Evolutionary conservation across 2,329 filamentous ascomycete genomes (phyloP).

Genomic region (Aspergillus caelatus): DNA sequence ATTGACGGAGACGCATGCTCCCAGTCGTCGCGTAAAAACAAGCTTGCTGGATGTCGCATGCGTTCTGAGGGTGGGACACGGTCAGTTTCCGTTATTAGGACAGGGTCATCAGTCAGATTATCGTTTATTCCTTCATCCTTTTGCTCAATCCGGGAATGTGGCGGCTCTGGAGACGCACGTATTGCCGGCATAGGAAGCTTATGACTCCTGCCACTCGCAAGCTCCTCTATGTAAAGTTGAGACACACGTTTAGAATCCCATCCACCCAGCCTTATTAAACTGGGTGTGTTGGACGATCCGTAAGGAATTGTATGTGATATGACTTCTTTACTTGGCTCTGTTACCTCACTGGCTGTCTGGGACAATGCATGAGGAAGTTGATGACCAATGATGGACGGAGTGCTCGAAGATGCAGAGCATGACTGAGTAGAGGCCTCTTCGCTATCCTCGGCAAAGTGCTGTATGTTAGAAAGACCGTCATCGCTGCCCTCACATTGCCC

Average conservation of each 20-base stretch:
- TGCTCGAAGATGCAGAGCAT: constrained; percentile 38
- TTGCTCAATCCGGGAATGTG: constrained; percentile 15
- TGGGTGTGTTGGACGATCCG: constrained; percentile 53
- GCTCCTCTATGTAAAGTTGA: constrained; percentile 57
- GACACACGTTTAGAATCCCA: constrained; percentile 60
- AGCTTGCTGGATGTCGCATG: constrained; percentile 43
- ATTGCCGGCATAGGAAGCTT: constrained; percentile 24
- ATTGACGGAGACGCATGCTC: constrained; percentile 53
- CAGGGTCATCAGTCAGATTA: constrained; percentile 39
- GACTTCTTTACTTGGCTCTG: constrained; percentile 24
- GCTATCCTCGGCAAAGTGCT: constrained; percentile 28
- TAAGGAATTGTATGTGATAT: constrained; percentile 44
- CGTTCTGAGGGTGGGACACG: constrained; percentile 28
- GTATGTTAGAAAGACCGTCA: constrained; percentile 37
- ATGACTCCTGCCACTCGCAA: constrained; percentile 39
- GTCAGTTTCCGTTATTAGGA: constrained; percentile 37
- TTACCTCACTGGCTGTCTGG: not conserved
- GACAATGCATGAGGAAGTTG: constrained; percentile 6
- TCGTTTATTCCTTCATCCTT: constrained; percentile 25
- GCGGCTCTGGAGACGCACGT: constrained; percentile 26
- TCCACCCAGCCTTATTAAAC: constrained; percentile 55
- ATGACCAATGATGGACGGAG: constrained; percentile 42
- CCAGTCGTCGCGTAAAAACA: constrained; percentile 51
- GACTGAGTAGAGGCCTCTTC: constrained; percentile 36
- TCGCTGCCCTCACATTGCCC: constrained; percentile 40